Percentiles rank a stretch among this genome's conserved stretches.
These are phyloP conservation scores for Trichoderma aggressivum DNA, from an alignment of 2,329 filamentous ascomycete species.

Conservation along the genomic window DNA sequence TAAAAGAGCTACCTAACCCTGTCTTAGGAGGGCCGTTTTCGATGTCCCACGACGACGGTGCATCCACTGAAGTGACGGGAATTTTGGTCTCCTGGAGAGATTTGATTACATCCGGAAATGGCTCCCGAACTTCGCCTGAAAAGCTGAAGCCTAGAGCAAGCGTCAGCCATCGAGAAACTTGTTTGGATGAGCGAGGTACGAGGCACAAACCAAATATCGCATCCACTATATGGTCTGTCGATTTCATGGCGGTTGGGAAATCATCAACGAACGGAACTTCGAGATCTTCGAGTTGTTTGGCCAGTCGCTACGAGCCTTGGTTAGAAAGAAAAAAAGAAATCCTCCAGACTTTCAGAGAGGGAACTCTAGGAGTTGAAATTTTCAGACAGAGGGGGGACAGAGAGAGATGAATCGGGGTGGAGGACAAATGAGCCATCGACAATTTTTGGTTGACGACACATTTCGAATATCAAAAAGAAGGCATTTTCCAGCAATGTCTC, in stretches of 20 bases:
- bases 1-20: constrained; percentile 75
- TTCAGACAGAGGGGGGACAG: neutral
- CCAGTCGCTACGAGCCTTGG: constrained; percentile 60
- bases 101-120: constrained; percentile 78
- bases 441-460: neutral
- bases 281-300: constrained; percentile 80
- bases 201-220: constrained; percentile 74
- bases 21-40: constrained; percentile 75
- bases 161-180: constrained; percentile 16
- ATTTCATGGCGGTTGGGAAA: constrained; percentile 63
- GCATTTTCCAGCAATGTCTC: neutral
- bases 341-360: neutral
- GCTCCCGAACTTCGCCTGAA: constrained; percentile 85
- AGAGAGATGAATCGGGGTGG: neutral
- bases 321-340: constrained; percentile 32
- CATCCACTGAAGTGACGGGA: constrained; percentile 85
- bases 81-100: constrained; percentile 69
- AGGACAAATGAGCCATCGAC: neutral
- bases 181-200: neutral
- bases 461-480: neutral
- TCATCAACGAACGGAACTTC: constrained; percentile 80
- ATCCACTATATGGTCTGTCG: constrained; percentile 80
- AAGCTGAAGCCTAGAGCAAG: constrained; percentile 74
- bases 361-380: neutral
- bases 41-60: constrained; percentile 92